Evolutionary conservation across 2,329 filamentous ascomycete species (phyloP), one percentile per base, ranked within the genome.

Genomic region (Aspergillus ochraceoroseus): DNA sequence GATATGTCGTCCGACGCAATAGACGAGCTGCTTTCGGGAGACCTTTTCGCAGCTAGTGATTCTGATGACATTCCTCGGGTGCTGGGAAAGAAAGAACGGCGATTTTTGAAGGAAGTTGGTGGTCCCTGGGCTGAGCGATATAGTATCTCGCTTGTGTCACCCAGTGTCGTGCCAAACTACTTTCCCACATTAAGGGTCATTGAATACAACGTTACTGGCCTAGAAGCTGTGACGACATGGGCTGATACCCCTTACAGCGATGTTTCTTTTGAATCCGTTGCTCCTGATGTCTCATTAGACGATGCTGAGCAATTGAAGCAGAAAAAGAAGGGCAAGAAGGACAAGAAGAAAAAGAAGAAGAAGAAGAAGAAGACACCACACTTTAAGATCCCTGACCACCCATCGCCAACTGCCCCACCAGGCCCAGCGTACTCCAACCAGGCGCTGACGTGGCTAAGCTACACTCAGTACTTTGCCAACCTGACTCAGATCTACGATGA

Each of bases 401-500:
- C 92, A 2, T 78, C 85, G 0, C 80, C 83, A 53, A 76, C 76
- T 2, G 67, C 83, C 5, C 79, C 79, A 4, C 90, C 90, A 0
- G 92, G 92, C 0, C 92, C 92, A 0, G 92, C 87, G 5, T 96
- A 98, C 65, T 87, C 82, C 13, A 80, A 84, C 5, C 92, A 98
- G 60, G 72, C 86, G 0, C 71, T 96, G 25, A 85, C 87, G 0
- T 72, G 89, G 47, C 74, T 83, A 2, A 80, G 86, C 4, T 95
- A 87, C 63, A 87, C 80, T 3, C 92, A 98, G 57, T 95, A 94
- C 64, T 95, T 80, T 63, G 88, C 90, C 46, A 98, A 98, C 62
- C 70, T 98, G n/a, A 96, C 90, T 0, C 70, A 79, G 43, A 82
- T 95, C 65, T 94, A 96, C 66, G 85, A 88, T 53, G 78, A 85